phyloP scores from a whole-genome alignment of 345 rosid species.

The Gossypium anomalum region DNA sequence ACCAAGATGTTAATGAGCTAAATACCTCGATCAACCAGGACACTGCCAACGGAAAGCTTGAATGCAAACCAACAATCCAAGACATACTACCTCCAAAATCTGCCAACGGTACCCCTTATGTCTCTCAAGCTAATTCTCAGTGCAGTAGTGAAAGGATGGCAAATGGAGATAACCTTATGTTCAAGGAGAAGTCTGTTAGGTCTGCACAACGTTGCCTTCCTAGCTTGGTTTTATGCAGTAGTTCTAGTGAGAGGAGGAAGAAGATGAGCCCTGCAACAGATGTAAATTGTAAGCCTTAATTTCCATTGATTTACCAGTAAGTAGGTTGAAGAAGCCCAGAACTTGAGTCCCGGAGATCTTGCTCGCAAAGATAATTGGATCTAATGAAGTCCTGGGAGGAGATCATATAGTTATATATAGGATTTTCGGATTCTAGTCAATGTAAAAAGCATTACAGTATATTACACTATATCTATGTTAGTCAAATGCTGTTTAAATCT shows the following conservation, averaged over 20 bases:
- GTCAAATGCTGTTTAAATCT: no score
- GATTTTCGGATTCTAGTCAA: slow-evolving; percentile 11
- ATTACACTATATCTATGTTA: no score
- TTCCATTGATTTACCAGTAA: not conserved
- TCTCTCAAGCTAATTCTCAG: slow-evolving; percentile 49
- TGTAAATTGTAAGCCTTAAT: slow-evolving; percentile 34
- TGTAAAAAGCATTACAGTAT: slow-evolving; percentile 16
- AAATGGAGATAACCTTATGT: slow-evolving; percentile 33
- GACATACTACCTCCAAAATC: slow-evolving; percentile 40
- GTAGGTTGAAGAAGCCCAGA: slow-evolving; percentile 16
- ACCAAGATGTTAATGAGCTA: slow-evolving; percentile 27
- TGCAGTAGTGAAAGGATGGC: slow-evolving; percentile 47
- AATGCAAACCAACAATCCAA: slow-evolving; percentile 29
- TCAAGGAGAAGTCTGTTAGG: slow-evolving; percentile 43
- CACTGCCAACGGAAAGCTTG: slow-evolving; percentile 20
- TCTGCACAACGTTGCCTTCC: slow-evolving; percentile 69
- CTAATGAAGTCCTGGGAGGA: not conserved
- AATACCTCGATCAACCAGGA: slow-evolving; percentile 19
- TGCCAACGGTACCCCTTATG: slow-evolving; percentile 36
- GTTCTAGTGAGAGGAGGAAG: slow-evolving; percentile 71
- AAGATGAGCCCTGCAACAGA: slow-evolving; percentile 46
- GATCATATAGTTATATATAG: not conserved
- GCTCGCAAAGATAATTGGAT: not conserved
- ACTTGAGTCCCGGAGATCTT: not conserved
- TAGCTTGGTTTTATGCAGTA: slow-evolving; percentile 50